Evolutionary conservation across 108 stramenopile genomes (phyloP).

Genomic region (Nitzschia putrida): DNA sequence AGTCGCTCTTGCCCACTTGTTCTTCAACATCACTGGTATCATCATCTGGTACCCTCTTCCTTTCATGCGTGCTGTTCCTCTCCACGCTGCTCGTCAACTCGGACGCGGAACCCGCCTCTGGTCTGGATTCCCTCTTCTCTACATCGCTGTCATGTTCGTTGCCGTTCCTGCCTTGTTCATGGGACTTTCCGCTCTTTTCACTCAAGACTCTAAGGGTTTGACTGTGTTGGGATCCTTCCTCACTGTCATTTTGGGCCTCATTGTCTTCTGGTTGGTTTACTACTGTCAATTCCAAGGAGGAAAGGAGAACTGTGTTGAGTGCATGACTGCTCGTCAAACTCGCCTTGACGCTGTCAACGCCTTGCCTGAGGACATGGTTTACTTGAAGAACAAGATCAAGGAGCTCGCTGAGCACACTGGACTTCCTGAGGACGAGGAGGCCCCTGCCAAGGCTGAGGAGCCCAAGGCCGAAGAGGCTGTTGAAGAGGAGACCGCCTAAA

Average conservation of each 20-base stretch:
- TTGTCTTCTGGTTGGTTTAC: constrained; percentile 42
- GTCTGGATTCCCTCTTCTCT: constrained; percentile 63
- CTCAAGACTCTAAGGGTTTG: constrained; percentile 55
- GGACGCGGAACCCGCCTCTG: constrained; percentile 65
- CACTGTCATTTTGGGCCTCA: constrained; percentile 38
- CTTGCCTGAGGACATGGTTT: constrained; percentile 59
- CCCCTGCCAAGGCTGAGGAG: neutral
- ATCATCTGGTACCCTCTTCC: constrained; percentile 86
- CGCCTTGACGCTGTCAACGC: constrained; percentile 26
- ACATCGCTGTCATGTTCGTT: constrained; percentile 70
- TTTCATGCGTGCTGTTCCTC: constrained; percentile 71
- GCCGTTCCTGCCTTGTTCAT: constrained; percentile 61
- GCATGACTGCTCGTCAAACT: constrained; percentile 46
- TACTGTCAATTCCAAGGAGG: constrained; percentile 56
- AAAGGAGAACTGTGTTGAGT: constrained; percentile 22
- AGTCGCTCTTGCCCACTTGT: constrained; percentile 76
- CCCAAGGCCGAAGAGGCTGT: constrained; percentile 1
- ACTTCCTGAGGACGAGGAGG: constrained; percentile 7
- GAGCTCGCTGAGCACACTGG: constrained; percentile 52
- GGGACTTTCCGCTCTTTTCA: constrained; percentile 61
- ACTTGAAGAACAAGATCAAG: constrained; percentile 39
- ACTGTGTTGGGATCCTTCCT: constrained; percentile 67
- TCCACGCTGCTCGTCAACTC: constrained; percentile 58
- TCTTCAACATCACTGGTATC: constrained; percentile 83
- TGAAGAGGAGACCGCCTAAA: neutral